Evolutionary conservation across 345 rosid species (phyloP).

Genomic region (Leavenworthia alabamica): DNA sequence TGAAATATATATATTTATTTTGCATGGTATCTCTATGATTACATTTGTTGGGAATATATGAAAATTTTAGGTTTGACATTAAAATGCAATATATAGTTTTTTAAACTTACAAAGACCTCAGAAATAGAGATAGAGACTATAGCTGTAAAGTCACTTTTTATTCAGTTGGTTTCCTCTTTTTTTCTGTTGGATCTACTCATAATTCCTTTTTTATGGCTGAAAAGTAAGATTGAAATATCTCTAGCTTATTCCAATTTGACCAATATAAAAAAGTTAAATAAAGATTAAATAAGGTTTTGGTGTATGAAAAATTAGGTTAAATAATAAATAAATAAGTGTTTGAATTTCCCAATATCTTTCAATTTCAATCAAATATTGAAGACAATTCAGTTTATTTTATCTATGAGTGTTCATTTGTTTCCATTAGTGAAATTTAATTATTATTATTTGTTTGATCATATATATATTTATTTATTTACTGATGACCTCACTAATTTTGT

Average conservation of each 20-base stretch:
- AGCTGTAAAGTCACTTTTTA: slow-evolving; percentile 32
- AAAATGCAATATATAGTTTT: background rate
- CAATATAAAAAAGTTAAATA: background rate
- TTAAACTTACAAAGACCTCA: background rate
- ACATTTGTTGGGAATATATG: background rate
- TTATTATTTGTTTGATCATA: too few species aligned
- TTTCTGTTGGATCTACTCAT: slow-evolving; percentile 6
- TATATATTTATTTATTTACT: background rate
- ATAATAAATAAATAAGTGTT: too few species aligned
- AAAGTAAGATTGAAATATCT: background rate
- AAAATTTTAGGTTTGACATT: slow-evolving; percentile 7
- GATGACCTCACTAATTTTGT: background rate
- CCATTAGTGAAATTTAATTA: background rate
- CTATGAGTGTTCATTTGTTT: background rate
- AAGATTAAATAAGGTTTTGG: background rate
- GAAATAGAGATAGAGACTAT: background rate
- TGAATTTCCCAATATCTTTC: background rate
- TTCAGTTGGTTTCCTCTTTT: slow-evolving; percentile 3
- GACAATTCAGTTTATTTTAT: background rate
- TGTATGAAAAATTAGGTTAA: too few species aligned
- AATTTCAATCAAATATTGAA: background rate
- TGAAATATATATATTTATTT: background rate
- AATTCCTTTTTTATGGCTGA: background rate
- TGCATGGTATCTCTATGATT: slow-evolving; percentile 17
- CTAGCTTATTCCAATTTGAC: background rate